Evolutionary conservation across 768 basidiomycete genomes (phyloP).

Genomic region (Lactarius quietus): DNA sequence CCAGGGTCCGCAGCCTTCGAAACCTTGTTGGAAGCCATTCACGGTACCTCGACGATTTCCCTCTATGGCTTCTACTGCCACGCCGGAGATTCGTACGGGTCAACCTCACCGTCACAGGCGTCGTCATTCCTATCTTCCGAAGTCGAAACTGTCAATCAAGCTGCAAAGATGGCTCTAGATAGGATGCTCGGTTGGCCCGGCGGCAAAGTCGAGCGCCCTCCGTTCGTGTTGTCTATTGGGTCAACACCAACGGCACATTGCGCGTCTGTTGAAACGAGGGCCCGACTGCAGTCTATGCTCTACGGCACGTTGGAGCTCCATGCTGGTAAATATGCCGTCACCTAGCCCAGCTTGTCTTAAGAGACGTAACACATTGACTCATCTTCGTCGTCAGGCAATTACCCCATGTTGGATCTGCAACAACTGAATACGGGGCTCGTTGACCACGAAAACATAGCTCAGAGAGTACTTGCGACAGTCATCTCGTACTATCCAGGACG

Average conservation of each 20-base stretch:
- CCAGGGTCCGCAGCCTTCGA: slow-evolving; percentile 52
- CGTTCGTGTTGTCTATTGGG: slow-evolving; percentile 75
- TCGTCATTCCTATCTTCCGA: slow-evolving; percentile 64
- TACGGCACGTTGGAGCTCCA: slow-evolving; percentile 70
- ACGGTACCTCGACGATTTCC: slow-evolving; percentile 52
- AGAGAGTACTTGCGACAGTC: slow-evolving; percentile 66
- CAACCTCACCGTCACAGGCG: slow-evolving; percentile 63
- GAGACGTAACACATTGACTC: background rate
- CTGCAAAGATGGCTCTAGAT: slow-evolving; percentile 53
- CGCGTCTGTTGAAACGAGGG: slow-evolving; percentile 51
- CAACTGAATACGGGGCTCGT: slow-evolving; percentile 74
- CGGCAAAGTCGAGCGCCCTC: slow-evolving; percentile 36
- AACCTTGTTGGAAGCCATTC: slow-evolving; percentile 48
- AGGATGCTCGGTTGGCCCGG: slow-evolving; percentile 40
- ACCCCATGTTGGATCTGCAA: slow-evolving; percentile 80
- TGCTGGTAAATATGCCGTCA: slow-evolving; percentile 46
- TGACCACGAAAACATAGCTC: slow-evolving; percentile 51
- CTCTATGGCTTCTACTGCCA: slow-evolving; percentile 87
- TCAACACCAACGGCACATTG: slow-evolving; percentile 88
- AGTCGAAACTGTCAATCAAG: slow-evolving; percentile 63
- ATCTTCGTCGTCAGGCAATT: slow-evolving; percentile 54
- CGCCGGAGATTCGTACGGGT: slow-evolving; percentile 73
- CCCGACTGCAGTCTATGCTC: slow-evolving; percentile 44
- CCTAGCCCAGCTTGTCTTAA: background rate
- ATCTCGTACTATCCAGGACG: slow-evolving; percentile 78